phyloP scores from a whole-genome alignment of 129 eudicot species.

The Flaveria robusta region DNA sequence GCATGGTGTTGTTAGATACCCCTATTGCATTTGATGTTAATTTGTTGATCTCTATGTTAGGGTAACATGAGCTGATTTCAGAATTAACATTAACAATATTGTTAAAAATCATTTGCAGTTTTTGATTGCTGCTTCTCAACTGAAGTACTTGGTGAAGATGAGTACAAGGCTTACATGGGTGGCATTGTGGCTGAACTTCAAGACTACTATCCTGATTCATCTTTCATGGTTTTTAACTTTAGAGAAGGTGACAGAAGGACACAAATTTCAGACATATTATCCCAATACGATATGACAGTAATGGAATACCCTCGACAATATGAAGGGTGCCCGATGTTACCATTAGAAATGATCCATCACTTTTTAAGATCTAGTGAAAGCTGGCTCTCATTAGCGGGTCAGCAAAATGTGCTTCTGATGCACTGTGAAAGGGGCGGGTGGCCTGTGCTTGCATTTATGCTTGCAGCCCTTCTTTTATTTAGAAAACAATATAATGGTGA shows the following conservation, averaged over 20 bases:
- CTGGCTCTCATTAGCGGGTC: conserved; percentile 65
- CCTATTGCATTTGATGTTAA: neutral
- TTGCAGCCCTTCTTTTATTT: conserved; percentile 59
- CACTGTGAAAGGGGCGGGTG: conserved; percentile 72
- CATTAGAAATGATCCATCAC: conserved; percentile 65
- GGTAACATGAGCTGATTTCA: neutral
- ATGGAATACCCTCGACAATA: conserved; percentile 71
- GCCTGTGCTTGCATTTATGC: conserved; percentile 74
- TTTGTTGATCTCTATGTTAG: neutral
- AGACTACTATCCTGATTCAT: conserved; percentile 61
- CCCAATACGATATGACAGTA: conserved; percentile 64
- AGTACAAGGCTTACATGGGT: conserved; percentile 50
- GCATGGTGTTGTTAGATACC: neutral
- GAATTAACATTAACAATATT: neutral
- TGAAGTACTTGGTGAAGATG: conserved; percentile 51
- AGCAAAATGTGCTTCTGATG: conserved; percentile 63
- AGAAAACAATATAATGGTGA: conserved; percentile 60
- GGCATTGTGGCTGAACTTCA: conserved; percentile 57
- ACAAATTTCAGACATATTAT: conserved; percentile 49
- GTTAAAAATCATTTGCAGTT: conserved; percentile 42
- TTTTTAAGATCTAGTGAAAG: conserved; percentile 63
- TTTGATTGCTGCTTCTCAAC: conserved; percentile 71
- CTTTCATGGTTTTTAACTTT: conserved; percentile 70
- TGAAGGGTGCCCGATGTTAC: conserved; percentile 60
- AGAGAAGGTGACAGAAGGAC: conserved; percentile 52